Evolutionary conservation across 2,329 filamentous ascomycete species (phyloP), one percentile per base, ranked within the genome.

Genomic region (Pezicula rhizophila): DNA sequence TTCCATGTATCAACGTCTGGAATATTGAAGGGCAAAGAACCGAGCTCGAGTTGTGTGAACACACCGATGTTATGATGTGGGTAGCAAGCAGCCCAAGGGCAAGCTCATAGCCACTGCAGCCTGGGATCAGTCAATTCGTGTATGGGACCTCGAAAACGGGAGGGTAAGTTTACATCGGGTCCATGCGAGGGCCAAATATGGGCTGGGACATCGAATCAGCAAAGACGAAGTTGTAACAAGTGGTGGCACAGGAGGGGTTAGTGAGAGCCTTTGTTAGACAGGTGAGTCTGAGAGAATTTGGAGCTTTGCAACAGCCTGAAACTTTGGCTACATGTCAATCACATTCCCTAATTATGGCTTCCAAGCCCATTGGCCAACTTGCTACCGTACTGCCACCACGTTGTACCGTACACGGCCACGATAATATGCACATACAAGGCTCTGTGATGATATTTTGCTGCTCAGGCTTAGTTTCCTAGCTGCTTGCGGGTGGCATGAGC

Each of bases 41-140:
- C 15, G 40, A 42, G 20, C 7, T 25, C 11, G 20, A 26, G n/a
- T 15, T 31, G 15, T 25, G 40, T 12, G 44, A 34, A 12, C 44
- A 46, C 33, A 46, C n/a, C 2, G 44, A 46, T 15, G 14, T n/a
- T 12, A 46, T 46, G 28, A 46, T 46, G 43, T 45, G 43, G 43
- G 43, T 17, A 12, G 43, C 11, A 10, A 12, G 17, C 10, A 45
- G 43, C 18, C 43, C 15, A 37, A 37, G 15, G 23, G 18, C 18
- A 25, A 45, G 34, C 15, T 38, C 11, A 45, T 45, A 12, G 43
- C 43, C 14, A 38, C 43, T 37, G 31, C 33, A 17, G 31, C 43
- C 33, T 45, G 43, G 43, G 43, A 45, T 45, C 15, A 25, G 33
- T 5, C 28, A 3, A 18, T 45, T 37, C n/a, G 43, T 20, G n/a